A percentile compares a stretch with the other conserved stretches of the same genome.
Evolutionary conservation across 2,329 filamentous ascomycete genomes (phyloP).

Genomic region (Aspergillus arachidicola): DNA sequence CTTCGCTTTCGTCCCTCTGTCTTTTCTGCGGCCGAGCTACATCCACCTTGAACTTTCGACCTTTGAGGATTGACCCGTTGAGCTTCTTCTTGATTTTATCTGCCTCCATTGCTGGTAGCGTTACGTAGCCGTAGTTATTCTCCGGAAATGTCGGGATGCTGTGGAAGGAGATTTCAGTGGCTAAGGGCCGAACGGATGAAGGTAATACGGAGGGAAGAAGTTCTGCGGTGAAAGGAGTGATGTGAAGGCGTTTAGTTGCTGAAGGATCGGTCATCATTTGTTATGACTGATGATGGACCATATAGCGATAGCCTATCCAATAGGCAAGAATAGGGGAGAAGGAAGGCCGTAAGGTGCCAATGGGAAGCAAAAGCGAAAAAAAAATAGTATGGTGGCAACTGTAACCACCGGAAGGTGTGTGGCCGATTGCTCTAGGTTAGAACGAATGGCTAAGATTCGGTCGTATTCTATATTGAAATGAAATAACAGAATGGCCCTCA

Average conservation of each 20-base stretch:
- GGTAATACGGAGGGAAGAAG: conserved; percentile 74
- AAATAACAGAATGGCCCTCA: background rate
- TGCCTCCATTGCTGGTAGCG: conserved; percentile 77
- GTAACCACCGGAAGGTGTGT: background rate
- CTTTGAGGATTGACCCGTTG: conserved; percentile 81
- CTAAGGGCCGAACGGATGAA: conserved; percentile 64
- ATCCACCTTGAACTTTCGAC: conserved; percentile 81
- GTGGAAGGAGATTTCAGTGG: conserved; percentile 87
- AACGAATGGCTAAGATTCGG: background rate
- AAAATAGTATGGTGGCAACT: background rate
- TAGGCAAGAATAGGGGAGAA: background rate
- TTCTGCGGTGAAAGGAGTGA: conserved; percentile 78
- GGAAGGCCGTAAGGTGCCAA: background rate
- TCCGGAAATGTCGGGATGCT: conserved; percentile 85
- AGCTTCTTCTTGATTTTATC: conserved; percentile 91
- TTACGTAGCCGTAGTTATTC: conserved; percentile 84
- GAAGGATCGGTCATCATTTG: conserved; percentile 25
- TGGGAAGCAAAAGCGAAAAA: background rate
- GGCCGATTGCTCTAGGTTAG: no score
- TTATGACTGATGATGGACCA: background rate
- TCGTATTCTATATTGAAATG: background rate
- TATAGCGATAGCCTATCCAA: background rate
- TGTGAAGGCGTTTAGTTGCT: conserved; percentile 68
- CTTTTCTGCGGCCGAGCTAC: conserved; percentile 70
- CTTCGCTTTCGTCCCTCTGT: conserved; percentile 44